Conservation (phyloP, 192 early-diverging fungal species). For the Podila epicladia region DNA sequence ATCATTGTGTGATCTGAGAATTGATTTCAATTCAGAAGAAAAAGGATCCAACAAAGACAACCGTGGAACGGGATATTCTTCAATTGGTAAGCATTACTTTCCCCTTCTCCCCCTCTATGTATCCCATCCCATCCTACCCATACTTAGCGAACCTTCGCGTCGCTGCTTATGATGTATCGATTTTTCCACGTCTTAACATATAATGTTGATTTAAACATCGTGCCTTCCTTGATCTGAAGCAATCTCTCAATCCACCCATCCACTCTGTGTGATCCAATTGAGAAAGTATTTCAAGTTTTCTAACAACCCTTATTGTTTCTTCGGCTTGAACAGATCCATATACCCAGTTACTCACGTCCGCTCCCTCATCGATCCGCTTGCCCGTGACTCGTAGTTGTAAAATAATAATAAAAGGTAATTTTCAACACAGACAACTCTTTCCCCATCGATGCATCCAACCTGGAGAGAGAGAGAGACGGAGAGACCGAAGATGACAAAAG, state of each 20-base stretch:
- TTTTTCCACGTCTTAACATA: conserved; percentile 44
- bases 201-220: conserved; percentile 45
- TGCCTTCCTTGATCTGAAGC: conserved; percentile 55
- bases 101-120: no score
- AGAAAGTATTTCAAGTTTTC: no score
- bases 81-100: no score
- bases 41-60: no score
- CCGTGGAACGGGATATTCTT: no score
- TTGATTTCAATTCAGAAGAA: no score
- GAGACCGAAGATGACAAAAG: conserved; percentile 44
- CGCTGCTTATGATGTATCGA: conserved; percentile 50
- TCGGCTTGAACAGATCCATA: no score
- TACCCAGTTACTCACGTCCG: neutral
- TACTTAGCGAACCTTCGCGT: no score
- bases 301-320: no score
- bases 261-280: neutral
- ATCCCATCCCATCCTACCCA: no score
- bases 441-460: neutral
- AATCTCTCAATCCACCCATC: neutral
- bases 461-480: neutral
- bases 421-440: conserved; percentile 4
- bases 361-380: neutral
- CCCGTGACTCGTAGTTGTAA: neutral
- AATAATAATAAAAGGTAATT: neutral
- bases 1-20: no score